Evolutionary conservation across 2,329 filamentous ascomycete species (phyloP), one percentile per base, ranked within the genome.

Genomic region (Dactylella cylindrospora): DNA sequence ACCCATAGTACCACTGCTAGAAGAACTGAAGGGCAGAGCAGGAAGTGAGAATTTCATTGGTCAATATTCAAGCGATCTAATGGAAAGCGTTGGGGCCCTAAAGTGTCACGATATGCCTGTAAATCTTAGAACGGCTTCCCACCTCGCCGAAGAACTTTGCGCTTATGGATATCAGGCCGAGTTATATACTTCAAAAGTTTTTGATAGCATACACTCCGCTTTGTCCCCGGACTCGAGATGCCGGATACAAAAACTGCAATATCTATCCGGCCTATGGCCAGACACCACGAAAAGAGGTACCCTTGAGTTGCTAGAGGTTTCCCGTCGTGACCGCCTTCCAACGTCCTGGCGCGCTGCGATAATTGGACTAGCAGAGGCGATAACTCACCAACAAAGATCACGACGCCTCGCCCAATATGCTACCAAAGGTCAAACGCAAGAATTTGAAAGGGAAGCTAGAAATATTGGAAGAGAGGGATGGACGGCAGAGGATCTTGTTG

Each of bases 401-500:
- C 41, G 26, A 1, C 32, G 59, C 9, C 32, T 64, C 3, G 17
- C 19, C 4, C 25, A 43, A 9, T 33, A 36, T 25, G 5, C 4
- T 3, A 8, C 13, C 4, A 5, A 28, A 9, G 15, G 26, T 17
- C 7, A 25, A 5, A n/a, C 25, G 6, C 51, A 51, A 32, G 59
- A 55, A 15, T 55, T 50, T 8, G 28, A 47, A 10, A 40, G 20
- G 5, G 50, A 64, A 25, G 20, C 25, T 5, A 20, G 13, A 10
- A 64, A 64, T 31, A 3, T 2, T 17, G 50, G 50, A 8, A 15
- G 38, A 6, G 19, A 50, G 26, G 47, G 29, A 20, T 49, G 41
- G 41, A 22, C 13, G 3, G n/a, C 28, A 5, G 23, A 69, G 0
- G 71, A 80, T 0, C 70, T 77, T 28, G 74, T 80, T 0, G 84